These are phyloP conservation scores for Citrus glauca DNA, from an alignment of 345 rosid genomes.

Conservation along the genomic window DNA sequence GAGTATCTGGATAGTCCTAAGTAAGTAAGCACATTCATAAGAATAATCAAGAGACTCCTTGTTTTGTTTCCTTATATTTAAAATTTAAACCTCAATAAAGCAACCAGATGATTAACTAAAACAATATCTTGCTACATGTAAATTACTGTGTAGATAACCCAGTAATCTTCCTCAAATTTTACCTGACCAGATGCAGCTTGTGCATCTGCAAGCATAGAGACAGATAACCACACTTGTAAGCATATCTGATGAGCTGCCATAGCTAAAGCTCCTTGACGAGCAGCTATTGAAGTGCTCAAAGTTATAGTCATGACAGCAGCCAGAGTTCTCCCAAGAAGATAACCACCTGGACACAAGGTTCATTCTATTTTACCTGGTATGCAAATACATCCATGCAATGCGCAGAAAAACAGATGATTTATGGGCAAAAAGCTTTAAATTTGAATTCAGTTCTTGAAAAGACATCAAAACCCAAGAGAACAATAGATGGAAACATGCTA, in stretches of 20 bases:
- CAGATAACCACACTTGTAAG: conserved; percentile 39
- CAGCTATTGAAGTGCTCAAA: conserved; percentile 39
- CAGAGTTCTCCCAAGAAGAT: conserved; percentile 37
- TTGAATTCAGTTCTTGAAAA: background rate
- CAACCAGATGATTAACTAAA: background rate
- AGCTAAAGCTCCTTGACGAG: conserved; percentile 35
- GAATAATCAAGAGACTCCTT: background rate
- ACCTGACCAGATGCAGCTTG: conserved; percentile 40
- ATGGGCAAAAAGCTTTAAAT: background rate
- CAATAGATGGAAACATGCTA: background rate
- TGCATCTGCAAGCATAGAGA: conserved; percentile 38
- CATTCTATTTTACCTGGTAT: background rate
- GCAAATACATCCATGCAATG: background rate
- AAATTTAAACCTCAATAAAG: background rate
- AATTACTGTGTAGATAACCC: background rate
- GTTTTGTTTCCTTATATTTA: background rate
- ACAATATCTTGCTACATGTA: background rate
- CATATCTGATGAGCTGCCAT: conserved; percentile 45
- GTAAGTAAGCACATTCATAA: background rate
- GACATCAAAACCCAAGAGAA: background rate
- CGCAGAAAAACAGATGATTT: background rate
- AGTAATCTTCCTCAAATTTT: background rate
- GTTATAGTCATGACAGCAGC: conserved; percentile 36
- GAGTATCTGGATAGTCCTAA: too few relatives aligned
- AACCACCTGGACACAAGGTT: conserved; percentile 25